Percentiles rank a stretch among this genome's conserved stretches.
phyloP scores from a whole-genome alignment of 371 early-diverging fungal genomes.

The Circinella minor region DNA sequence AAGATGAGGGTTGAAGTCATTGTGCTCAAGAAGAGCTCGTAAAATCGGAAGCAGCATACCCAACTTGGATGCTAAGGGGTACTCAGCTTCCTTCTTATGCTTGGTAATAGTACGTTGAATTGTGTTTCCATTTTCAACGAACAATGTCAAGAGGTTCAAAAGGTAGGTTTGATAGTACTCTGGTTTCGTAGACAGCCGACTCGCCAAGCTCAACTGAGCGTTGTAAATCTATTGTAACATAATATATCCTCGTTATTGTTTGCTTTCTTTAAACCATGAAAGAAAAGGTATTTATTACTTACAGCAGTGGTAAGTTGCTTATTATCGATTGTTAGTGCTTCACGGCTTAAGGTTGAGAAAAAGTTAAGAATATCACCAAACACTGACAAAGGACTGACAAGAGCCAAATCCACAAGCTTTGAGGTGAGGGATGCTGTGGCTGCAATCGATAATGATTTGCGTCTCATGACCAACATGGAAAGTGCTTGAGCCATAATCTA shows the following conservation, averaged over 20 bases:
- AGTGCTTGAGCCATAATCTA: constrained; percentile 66
- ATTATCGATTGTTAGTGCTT: constrained; percentile 53
- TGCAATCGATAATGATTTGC: constrained; percentile 53
- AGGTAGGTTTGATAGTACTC: constrained; percentile 66
- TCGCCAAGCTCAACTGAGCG: constrained; percentile 55
- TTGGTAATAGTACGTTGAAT: constrained; percentile 57
- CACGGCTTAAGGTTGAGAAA: constrained; percentile 53
- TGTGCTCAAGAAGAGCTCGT: constrained; percentile 61
- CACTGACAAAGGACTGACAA: constrained; percentile 53
- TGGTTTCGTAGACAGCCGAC: constrained; percentile 50
- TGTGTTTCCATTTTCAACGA: constrained; percentile 76
- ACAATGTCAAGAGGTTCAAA: constrained; percentile 58
- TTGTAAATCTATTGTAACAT: constrained; percentile 33
- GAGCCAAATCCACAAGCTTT: constrained; percentile 63
- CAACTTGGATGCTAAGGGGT: constrained; percentile 62
- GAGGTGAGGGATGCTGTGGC: constrained; percentile 58
- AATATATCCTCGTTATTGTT: constrained; percentile 26
- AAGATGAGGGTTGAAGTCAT: constrained; percentile 65
- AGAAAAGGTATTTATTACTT: constrained; percentile 10
- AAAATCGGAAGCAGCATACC: constrained; percentile 73
- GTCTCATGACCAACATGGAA: constrained; percentile 64
- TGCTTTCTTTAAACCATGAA: neutral
- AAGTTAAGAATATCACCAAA: constrained; percentile 62
- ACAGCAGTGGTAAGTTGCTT: constrained; percentile 54
- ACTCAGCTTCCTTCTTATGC: constrained; percentile 55